Base-by-base conservation (phyloP, 495 filamentous ascomycete genomes). In the Penicillium egyptiacum region DNA sequence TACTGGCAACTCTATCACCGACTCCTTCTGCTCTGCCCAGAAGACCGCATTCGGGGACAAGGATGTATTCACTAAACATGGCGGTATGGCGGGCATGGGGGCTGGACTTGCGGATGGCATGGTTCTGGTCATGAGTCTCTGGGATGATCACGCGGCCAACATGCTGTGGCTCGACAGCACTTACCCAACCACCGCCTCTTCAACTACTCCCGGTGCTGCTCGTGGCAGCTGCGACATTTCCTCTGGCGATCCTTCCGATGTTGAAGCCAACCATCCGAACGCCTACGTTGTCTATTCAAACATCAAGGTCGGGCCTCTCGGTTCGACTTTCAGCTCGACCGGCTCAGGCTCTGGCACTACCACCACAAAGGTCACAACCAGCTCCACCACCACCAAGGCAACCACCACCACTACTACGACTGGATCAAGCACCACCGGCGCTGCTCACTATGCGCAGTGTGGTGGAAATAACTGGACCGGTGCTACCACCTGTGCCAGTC, bases 121-220 rank as follows among this genome's bases (percentile, higher is more conserved):
- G 85, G 88, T 89, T 47, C 80, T 91, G n/a, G 87, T 88, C 69
- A 81, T 92, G 82, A 85, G 81, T 63, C 67, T 91, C 67, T 91
- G 88, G 88, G 87, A 90, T 67, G 88, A 91, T 75, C 83, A 92
- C 74, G 73, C 79, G 23, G 75, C 80, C 73, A 81, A 89, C 76
- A 93, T 92, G 90, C 80, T 88, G 62, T 93, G 90, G 90, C 85
- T 94, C 64, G 89, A 92, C 78, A 85, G 84, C 68, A 81, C 75
- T 72, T 91, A 86, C 78, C 90, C 89, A 4, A 72, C 78, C 40
- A 78, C 79, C 64, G 78, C 71, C 2, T 77, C 78, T 17, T 72
- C 79, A 39, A 76, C 77, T 56, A 65, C 63, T 11, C 86, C 87
- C 33, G 90, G 90, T 70, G 80, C 82, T 51, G 79, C 79, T 62